phyloP scores from a whole-genome alignment of 75 land plant species.

The Pseudotsuga menziesii region DNA sequence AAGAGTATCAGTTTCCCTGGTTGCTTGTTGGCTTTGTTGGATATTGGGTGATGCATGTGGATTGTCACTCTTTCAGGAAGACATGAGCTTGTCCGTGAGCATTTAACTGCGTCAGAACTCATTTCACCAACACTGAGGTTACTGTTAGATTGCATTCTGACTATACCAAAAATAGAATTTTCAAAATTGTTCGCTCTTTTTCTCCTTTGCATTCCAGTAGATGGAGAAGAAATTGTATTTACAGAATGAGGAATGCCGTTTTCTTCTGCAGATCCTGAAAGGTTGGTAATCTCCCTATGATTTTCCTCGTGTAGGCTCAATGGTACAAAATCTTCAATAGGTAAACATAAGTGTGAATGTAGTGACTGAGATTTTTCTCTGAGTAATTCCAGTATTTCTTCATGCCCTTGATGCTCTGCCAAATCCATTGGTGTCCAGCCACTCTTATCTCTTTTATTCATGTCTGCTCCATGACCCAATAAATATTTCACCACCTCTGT shows the following conservation, averaged over 20 bases:
- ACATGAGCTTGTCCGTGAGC: background rate
- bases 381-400: conserved; percentile 12
- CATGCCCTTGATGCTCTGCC: conserved; percentile 33
- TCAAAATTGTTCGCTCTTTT: conserved; percentile 33
- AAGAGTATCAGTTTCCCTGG: conserved; percentile 41
- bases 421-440: conserved; percentile 21
- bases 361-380: too few species aligned
- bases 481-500: conserved; percentile 37
- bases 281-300: background rate
- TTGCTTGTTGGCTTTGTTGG: conserved; percentile 6
- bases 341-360: too few species aligned
- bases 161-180: conserved; percentile 61
- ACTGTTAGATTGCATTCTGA: conserved; percentile 10
- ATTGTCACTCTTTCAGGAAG: conserved; percentile 54
- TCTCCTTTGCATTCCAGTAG: conserved; percentile 11
- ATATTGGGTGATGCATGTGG: conserved; percentile 27
- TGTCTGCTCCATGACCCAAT: conserved; percentile 37
- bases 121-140: background rate
- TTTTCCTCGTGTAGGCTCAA: background rate
- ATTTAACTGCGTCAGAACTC: background rate
- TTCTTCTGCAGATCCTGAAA: background rate
- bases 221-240: background rate
- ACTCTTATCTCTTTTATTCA: conserved; percentile 22
- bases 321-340: too few species aligned
- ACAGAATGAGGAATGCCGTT: background rate